These are phyloP conservation scores for Penicillium sp. DNA, from an alignment of 2,329 filamentous ascomycete genomes.

Conservation along the genomic window DNA sequence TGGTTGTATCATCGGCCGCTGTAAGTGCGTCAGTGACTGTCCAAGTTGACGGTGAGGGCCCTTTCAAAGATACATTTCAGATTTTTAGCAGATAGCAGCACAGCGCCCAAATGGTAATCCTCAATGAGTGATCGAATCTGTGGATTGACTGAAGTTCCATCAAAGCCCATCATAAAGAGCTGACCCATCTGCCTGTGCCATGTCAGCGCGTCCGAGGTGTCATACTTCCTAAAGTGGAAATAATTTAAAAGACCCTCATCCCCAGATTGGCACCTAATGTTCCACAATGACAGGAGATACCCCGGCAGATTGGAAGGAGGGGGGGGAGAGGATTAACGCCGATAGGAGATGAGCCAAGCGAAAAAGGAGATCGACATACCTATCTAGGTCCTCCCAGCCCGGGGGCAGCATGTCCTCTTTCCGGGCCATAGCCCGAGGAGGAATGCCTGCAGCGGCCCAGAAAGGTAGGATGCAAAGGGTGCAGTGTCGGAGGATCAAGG, in stretches of 20 bases:
- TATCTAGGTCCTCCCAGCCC: conserved; percentile 42
- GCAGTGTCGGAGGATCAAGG: conserved; percentile 2
- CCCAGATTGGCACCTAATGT: conserved; percentile 4
- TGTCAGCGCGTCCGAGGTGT: conserved; percentile 26
- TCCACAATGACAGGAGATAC: conserved; percentile 17
- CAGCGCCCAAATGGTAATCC: conserved; percentile 77
- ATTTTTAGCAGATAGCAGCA: conserved; percentile 66
- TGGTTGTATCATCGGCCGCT: conserved; percentile 90
- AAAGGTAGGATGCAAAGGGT: conserved; percentile 6
- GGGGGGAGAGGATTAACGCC: neutral
- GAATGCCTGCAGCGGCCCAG: conserved; percentile 28
- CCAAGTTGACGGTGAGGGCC: neutral
- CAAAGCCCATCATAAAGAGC: conserved; percentile 67
- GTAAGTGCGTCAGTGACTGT: conserved; percentile 16
- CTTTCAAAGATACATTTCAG: conserved; percentile 59
- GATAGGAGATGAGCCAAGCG: conserved; percentile 1
- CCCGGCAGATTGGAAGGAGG: neutral
- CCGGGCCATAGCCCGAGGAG: conserved; percentile 40
- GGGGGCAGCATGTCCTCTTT: conserved; percentile 43
- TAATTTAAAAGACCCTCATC: conserved; percentile 58
- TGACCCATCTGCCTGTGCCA: conserved; percentile 57
- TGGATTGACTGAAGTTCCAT: conserved; percentile 61
- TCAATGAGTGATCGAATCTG: conserved; percentile 63
- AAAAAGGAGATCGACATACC: conserved; percentile 32
- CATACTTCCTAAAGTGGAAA: conserved; percentile 64